A percentile compares a stretch with the other conserved stretches of the same genome.
Evolutionary conservation across 208 protist species (phyloP).

Genomic region (Naegleria gruberi): DNA sequence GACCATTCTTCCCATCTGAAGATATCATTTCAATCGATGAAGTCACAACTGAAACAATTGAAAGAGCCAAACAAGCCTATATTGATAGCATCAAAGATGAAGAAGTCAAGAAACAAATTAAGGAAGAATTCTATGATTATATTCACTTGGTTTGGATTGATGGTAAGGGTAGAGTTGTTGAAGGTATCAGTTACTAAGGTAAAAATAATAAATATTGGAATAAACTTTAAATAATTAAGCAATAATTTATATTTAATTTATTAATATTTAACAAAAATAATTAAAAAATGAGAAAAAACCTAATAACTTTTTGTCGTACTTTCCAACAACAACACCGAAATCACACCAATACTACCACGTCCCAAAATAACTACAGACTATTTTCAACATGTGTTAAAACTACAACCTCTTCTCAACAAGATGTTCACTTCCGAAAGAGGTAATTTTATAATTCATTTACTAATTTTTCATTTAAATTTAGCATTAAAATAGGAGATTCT

Average conservation of each 20-base stretch:
- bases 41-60: neutral
- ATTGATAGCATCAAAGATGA: neutral
- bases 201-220: neutral
- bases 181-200: slow-evolving; percentile 2
- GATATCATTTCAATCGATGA: neutral
- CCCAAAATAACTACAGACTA: neutral
- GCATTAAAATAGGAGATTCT: neutral
- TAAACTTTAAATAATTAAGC: no score
- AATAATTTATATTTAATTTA: no score
- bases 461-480: neutral
- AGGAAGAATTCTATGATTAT: neutral
- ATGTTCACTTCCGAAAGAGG: neutral
- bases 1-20: neutral
- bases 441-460: neutral
- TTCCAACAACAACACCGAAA: neutral
- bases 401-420: neutral
- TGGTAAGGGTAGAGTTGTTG: neutral
- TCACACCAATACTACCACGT: neutral
- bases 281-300: neutral
- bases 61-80: neutral
- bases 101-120: neutral
- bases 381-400: neutral
- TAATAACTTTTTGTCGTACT: neutral
- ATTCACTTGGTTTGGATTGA: neutral
- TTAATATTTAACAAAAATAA: no score